Percentiles rank a stretch among this genome's conserved stretches.
Conservation (phyloP, 2,329 filamentous ascomycete genomes). For the Nannizzia gypsea region DNA sequence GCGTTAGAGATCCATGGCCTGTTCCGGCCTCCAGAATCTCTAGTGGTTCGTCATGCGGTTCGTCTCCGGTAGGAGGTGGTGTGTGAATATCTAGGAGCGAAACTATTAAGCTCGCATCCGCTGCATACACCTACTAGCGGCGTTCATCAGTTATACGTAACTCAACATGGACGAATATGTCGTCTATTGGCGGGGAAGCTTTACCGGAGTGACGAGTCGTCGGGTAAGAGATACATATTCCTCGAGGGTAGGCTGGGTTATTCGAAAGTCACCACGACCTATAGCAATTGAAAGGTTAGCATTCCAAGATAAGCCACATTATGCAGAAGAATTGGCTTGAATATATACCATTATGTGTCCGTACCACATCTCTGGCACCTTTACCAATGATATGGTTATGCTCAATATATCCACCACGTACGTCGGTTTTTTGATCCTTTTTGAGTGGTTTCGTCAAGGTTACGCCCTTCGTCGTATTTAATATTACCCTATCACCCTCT, state of each 20-base stretch:
- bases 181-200: slow-evolving; percentile 16
- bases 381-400: slow-evolving; percentile 53
- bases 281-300: neutral
- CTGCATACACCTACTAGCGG: slow-evolving; percentile 43
- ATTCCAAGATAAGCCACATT: no score
- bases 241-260: slow-evolving; percentile 56
- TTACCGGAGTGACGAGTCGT: slow-evolving; percentile 63
- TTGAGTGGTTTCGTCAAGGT: slow-evolving; percentile 34
- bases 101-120: slow-evolving; percentile 63
- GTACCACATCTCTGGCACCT: slow-evolving; percentile 46
- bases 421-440: slow-evolving; percentile 26
- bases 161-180: neutral
- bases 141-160: neutral
- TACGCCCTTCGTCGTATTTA: slow-evolving; percentile 27
- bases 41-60: slow-evolving; percentile 35
- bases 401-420: slow-evolving; percentile 27
- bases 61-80: slow-evolving; percentile 24
- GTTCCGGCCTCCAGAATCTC: slow-evolving; percentile 78
- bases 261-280: slow-evolving; percentile 30
- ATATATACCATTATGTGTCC: slow-evolving; percentile 38
- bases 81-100: slow-evolving; percentile 65
- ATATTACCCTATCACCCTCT: slow-evolving; percentile 36
- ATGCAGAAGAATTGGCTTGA: neutral
- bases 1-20: slow-evolving; percentile 67
- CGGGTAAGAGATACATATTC: slow-evolving; percentile 59